Base-by-base conservation (phyloP, 371 early-diverging fungal genomes). In the Rhizopus delemar region DNA sequence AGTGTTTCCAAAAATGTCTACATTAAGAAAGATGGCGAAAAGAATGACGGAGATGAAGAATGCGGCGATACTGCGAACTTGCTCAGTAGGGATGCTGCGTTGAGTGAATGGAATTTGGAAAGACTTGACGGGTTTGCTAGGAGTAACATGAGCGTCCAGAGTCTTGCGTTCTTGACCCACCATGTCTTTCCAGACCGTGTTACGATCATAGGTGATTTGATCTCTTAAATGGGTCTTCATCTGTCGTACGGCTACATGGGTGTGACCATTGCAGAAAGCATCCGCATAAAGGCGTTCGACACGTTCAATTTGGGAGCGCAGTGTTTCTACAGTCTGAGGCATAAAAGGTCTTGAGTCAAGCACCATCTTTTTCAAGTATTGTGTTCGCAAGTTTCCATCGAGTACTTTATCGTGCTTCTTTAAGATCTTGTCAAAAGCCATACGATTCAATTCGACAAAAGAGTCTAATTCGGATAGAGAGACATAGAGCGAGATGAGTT, bases 361-460 rank as follows among this genome's bases (percentile, higher is more conserved):
- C 0, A 92, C 87, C 60, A 83, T 85, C 46, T 77, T 75, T 28
- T 77, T 73, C 66, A 89, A 70, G 65, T 90, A 91, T 3, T 63
- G 63, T 35, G 80, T 69, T 34, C 68, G 64, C 11, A 76, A 50
- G 15, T 74, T 60, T n/a, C 78, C 80, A 16, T 81, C 78, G 5
- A 91, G 81, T 5, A 91, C 90, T 75, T 97, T 98, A 77, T 98
- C 98, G 67, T 90, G 92, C 75, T 98, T 97, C 71, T 97, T 97
- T 15, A 98, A 73, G 65, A 97, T 93, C 76, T 96, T 99, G 66
- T 87, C 80, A 73, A 99, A 97, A 3, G 97, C 97, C 3, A 91
- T 95, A 50, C 86, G 81, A 83, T 99, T 98, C 48, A 98, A 78
- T 53, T 93, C 89, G 15, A 90, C 88, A 63, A 89, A 99, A 31